Evolutionary conservation across 371 early-diverging fungal genomes (phyloP), one percentile per base, ranked within the genome.

Genomic region (Mucor racemosus): DNA sequence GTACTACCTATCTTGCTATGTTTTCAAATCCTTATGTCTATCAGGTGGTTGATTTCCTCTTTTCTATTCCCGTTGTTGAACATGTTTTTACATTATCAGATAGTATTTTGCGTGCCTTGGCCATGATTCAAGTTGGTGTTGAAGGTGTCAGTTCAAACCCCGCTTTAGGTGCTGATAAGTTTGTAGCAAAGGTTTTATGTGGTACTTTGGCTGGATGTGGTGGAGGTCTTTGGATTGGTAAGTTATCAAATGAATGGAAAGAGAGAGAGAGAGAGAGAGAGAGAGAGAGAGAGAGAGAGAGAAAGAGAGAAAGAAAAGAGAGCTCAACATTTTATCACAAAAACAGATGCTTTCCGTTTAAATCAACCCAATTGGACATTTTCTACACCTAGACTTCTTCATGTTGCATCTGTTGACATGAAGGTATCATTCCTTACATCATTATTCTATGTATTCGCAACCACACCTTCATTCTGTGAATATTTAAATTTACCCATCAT

Each of bases 151-250:
- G 75, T 7, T 66, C 69, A 36, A 76, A 79, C 13, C 77, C 79
- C 4, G 82, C 70, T 17, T 69, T 80, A 15, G 80, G 83, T 1
- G 40, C 64, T 19, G 78, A 76, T 36, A 80, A 80, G 53, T 75
- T 74, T 70, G 79, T 84, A 19, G 88, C 88, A 39, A 82, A 85
- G 67, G 58, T 86, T 19, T 44, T 86, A 3, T 75, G 85, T 62
- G 88, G 88, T 11, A 80, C 81, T 14, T 69, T 88, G 38, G 73
- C 79, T 17, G 88, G 88, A 4, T 81, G 82, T 39, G 88, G 88
- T 48, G 86, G 87, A 39, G 84, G 84, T 6, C 68, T 85, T 62
- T 85, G 82, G 85, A 81, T 78, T 39, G 81, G 81, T 76, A 73
- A 66, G 63, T 26, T 26, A 26, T 26, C 26, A 26, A 26, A 26